Base-by-base conservation (phyloP, 2,329 filamentous ascomycete species). In the Claviceps sp. region DNA sequence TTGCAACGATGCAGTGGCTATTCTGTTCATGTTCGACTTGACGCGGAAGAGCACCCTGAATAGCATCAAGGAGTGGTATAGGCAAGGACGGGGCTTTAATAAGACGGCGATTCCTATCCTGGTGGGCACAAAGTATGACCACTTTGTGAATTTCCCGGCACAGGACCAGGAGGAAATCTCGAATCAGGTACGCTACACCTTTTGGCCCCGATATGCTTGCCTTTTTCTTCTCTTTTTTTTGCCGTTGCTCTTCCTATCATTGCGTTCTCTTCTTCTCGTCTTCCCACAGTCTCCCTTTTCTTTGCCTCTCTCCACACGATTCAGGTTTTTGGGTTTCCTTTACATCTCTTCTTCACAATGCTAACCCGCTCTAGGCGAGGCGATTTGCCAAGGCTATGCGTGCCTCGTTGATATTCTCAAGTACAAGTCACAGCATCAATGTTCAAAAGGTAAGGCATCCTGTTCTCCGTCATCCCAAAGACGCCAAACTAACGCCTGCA, bases 61-160 rank as follows among this genome's bases (percentile, higher is more conserved):
- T 73, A 95, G 89, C 63, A 97, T 98, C 76, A 98, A 98, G 74
- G 93, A 98, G 68, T 98, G 93, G 93, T 98, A 98, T 67, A 81
- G 93, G 52, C 93, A 98, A 70, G 93, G 93, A 47, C 81, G 93
- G 57, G 93, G 93, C 24, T 98, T 98, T 77, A 98, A 98, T 77
- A 98, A 98, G 77, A 98, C 93, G 14, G 93, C 93, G n/a, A 98
- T 98, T 59, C 93, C 93, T 0, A 95, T 98, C 64, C 71, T 98
- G 24, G 88, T 98, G 17, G 93, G 93, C 55, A 98, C 93, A 39
- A 98, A 98, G 70, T 98, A 97, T 68, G 93, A 98, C 64, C 93
- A 97, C 65, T 98, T 98, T 72, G 91, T 98, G 70, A 98, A 97
- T 71, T 96, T 98, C 64, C 90, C 93, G 0, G 80, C 87, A 43